These are phyloP conservation scores for Royoungia palumana DNA, from an alignment of 768 basidiomycete genomes.

Conservation along the genomic window DNA sequence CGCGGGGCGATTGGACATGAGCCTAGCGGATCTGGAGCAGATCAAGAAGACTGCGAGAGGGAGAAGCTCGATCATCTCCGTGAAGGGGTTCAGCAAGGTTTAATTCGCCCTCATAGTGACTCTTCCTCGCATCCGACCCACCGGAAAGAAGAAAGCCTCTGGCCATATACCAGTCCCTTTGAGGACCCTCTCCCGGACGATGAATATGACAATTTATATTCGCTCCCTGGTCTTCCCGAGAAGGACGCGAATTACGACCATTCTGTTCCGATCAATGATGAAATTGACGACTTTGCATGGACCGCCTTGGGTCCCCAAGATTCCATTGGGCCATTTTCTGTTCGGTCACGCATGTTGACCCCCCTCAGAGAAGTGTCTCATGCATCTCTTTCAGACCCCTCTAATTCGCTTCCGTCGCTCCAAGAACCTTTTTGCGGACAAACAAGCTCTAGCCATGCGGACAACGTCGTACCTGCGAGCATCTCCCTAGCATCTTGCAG, in stretches of 20 bases:
- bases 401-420: conserved; percentile 24
- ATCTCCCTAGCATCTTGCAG: conserved; percentile 21
- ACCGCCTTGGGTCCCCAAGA: conserved; percentile 11
- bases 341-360: conserved; percentile 28
- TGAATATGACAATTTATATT: conserved; percentile 13
- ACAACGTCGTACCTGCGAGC: conserved; percentile 18
- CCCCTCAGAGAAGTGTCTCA: conserved; percentile 34
- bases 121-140: conserved; percentile 6
- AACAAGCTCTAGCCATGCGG: conserved; percentile 25
- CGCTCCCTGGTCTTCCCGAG: conserved; percentile 10
- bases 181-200: conserved; percentile 27
- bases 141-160: conserved; percentile 16
- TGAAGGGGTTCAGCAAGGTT: conserved; percentile 14
- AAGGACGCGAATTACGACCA: conserved; percentile 21
- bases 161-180: conserved; percentile 48
- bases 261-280: conserved; percentile 8
- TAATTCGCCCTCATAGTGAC: conserved; percentile 16
- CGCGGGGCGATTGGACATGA: conserved; percentile 29
- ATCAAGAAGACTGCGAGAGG: conserved; percentile 17
- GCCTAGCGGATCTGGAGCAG: conserved; percentile 21
- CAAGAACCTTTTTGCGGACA: conserved; percentile 23
- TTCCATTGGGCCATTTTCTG: conserved; percentile 14
- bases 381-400: conserved; percentile 15
- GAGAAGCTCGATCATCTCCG: conserved; percentile 16
- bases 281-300: conserved; percentile 13